phyloP scores from a whole-genome alignment of 371 early-diverging fungal genomes.

The Mucor sp. region DNA sequence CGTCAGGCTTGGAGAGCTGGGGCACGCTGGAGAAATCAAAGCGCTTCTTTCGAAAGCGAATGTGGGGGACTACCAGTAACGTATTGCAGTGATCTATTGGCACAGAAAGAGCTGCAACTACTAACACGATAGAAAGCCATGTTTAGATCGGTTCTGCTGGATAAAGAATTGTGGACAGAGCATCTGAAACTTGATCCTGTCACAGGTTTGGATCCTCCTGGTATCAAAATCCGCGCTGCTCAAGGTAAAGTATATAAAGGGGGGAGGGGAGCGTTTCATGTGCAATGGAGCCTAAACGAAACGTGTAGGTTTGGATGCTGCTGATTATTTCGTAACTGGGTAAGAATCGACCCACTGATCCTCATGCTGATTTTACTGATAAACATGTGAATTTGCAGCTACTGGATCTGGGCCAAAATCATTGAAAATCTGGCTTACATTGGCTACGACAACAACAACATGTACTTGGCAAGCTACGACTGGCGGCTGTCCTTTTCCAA shows the following conservation, averaged over 20 bases:
- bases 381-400: constrained; percentile 34
- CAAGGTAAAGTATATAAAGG: constrained; percentile 50
- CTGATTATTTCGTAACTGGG: constrained; percentile 89
- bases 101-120: too few species aligned
- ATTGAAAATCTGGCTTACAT: constrained; percentile 85
- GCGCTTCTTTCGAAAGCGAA: constrained; percentile 83
- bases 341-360: neutral
- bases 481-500: constrained; percentile 88
- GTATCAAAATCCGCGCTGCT: constrained; percentile 83
- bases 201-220: constrained; percentile 89
- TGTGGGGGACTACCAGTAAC: constrained; percentile 90
- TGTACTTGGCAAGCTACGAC: constrained; percentile 90
- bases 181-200: constrained; percentile 80
- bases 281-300: neutral
- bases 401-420: constrained; percentile 93
- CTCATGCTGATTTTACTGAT: neutral
- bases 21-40: constrained; percentile 73
- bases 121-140: too few species aligned
- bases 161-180: constrained; percentile 85
- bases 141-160: constrained; percentile 79
- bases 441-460: constrained; percentile 88
- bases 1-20: constrained; percentile 92
- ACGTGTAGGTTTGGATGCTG: constrained; percentile 77
- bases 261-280: neutral
- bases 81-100: constrained; percentile 5